Conservation (phyloP, 495 filamentous ascomycete species). For the Aspergillus egyptiacus region DNA sequence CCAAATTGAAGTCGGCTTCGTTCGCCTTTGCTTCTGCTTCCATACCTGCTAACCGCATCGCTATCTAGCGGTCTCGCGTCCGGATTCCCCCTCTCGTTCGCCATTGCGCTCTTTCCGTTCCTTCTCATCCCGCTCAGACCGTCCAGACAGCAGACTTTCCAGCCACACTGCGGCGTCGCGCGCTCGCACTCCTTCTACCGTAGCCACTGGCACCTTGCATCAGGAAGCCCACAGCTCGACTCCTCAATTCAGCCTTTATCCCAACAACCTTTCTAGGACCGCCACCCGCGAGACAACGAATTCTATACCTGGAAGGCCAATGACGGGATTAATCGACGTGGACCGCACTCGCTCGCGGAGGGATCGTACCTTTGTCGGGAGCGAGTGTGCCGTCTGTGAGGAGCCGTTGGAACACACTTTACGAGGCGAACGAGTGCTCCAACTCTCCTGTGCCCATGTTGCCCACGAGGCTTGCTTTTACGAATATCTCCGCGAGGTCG, state of each 20-base stretch:
- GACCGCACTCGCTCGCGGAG: conserved; percentile 77
- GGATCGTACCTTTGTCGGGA: conserved; percentile 92
- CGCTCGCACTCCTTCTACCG: conserved; percentile 26
- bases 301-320: conserved; percentile 48
- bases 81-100: conserved; percentile 34
- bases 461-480: conserved; percentile 99
- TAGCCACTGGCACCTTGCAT: conserved; percentile 17
- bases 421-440: conserved; percentile 88
- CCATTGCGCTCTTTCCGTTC: conserved; percentile 26
- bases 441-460: conserved; percentile 94
- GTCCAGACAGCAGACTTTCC: conserved; percentile 27
- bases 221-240: conserved; percentile 18
- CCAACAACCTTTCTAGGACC: conserved; percentile 31
- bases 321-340: conserved; percentile 68
- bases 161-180: conserved; percentile 24
- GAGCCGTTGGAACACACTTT: conserved; percentile 96
- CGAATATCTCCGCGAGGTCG: conserved; percentile 93
- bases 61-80: conserved; percentile 27
- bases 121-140: conserved; percentile 31
- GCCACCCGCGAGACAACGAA: conserved; percentile 39
- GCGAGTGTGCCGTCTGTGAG: conserved; percentile 93
- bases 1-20: conserved; percentile 15
- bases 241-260: conserved; percentile 18
- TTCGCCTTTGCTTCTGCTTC: conserved; percentile 6
- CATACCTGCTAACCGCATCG: conserved; percentile 16